Base-by-base conservation (phyloP, 2,329 filamentous ascomycete genomes). In the Diaporthe australafricana region DNA sequence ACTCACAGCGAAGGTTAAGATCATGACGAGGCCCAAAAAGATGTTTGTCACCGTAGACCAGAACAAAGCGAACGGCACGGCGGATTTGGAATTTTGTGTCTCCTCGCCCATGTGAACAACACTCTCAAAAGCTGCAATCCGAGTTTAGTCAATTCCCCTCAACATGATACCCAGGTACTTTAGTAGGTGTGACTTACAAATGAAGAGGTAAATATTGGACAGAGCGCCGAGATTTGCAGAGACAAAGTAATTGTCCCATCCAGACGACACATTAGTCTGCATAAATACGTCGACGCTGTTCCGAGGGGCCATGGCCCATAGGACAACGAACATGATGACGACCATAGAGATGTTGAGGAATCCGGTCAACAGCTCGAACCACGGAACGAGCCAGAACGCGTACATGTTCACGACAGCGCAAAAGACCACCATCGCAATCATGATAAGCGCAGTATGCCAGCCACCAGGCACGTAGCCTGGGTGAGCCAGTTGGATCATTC, bases 21-120 rank as follows among this genome's bases (percentile, higher is more conserved):
- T 75, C 72, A 83, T 86, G 70, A 78, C 77, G 72, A 82, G 85
- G 50, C 82, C 83, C 45, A 85, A 74, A 35, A 81, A 69, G 4
- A 80, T 82, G 56, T 85, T 86, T n/a, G 83, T 80, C 35, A 82
- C 77, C 27, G 83, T 79, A 1, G 83, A 81, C 76, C 83, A 83
- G 53, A 86, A 78, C 67, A 85, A 81, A n/a, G 82, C 83, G 20
- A 81, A 80, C 0, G 85, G 86, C 1, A 87, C 82, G 1, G 84
- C 83, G 20, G 83, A 80, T 63, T 84, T 84, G 3, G 85, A 81
- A 68, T 85, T 79, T 6, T 80, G 78, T 7, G 83, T 83, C 75
- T 85, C 83, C 74, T 85, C 83, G 30, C 82, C 83, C 82, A 86
- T 84, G 70, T 87, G 85, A 0, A 87, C 79, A 16, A 83, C 82